Percentiles rank a stretch among this genome's conserved stretches.
phyloP scores from a whole-genome alignment of 345 rosid species.

The Moricandia moricandioides region DNA sequence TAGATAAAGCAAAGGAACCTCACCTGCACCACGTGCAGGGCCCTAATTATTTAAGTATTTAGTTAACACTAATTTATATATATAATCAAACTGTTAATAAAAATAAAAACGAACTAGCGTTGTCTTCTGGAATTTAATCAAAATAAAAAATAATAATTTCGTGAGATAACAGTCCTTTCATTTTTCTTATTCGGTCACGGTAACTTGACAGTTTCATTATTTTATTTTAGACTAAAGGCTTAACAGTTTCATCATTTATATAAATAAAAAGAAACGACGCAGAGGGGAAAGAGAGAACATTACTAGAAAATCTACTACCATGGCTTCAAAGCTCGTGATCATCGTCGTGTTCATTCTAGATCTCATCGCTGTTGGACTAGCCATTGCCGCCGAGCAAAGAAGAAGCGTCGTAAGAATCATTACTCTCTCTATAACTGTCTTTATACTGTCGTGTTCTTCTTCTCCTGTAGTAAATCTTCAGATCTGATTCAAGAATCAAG shows the following conservation, averaged over 20 bases:
- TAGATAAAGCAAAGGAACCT: conserved; percentile 15
- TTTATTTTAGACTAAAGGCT: background rate
- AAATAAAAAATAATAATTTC: background rate
- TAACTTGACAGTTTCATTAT: no score
- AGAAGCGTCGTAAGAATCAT: conserved; percentile 73
- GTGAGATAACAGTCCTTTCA: background rate
- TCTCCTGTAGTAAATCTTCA: background rate
- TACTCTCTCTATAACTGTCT: background rate
- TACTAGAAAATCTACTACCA: conserved; percentile 12
- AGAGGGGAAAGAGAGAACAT: conserved; percentile 9
- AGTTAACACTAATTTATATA: no score
- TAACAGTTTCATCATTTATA: conserved; percentile 8
- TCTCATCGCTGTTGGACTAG: conserved; percentile 87
- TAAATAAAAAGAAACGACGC: background rate
- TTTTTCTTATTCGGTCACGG: conserved; percentile 16
- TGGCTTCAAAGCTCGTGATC: conserved; percentile 85
- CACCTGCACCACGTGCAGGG: conserved; percentile 15
- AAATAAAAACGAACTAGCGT: background rate
- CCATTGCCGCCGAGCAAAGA: conserved; percentile 95
- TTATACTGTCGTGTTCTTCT: background rate
- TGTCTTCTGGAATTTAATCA: background rate
- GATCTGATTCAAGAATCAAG: conserved; percentile 21
- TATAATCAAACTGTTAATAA: no score
- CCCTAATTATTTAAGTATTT: background rate
- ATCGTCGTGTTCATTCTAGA: conserved; percentile 64